phyloP scores from a whole-genome alignment of 73 alveolate species.

The Vitrella brassicaformis region DNA sequence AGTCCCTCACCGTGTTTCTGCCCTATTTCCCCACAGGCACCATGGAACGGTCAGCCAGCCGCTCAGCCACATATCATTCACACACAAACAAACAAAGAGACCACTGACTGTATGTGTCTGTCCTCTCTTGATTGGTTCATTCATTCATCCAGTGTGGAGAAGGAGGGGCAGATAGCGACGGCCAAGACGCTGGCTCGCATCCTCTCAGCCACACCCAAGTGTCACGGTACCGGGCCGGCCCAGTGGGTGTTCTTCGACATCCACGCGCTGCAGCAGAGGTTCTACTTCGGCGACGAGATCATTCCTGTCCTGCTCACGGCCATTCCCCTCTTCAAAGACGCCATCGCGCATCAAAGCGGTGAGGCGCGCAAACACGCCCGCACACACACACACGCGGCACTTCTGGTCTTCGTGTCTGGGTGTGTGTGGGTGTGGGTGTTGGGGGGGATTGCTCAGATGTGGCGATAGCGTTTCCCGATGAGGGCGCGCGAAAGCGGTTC shows the following conservation, averaged over 20 bases:
- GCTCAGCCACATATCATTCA: no score
- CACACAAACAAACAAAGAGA: no score
- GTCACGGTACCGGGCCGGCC: slow-evolving; percentile 21
- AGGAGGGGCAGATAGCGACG: slow-evolving; percentile 28
- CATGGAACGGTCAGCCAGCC: slow-evolving; percentile 9
- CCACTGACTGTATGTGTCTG: neutral
- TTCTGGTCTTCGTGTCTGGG: no score
- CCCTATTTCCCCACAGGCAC: slow-evolving; percentile 35
- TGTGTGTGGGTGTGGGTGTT: no score
- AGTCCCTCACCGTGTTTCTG: slow-evolving; percentile 19
- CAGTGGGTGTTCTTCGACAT: slow-evolving; percentile 23
- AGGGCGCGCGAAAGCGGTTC: slow-evolving; percentile 32
- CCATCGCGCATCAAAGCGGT: slow-evolving; percentile 14
- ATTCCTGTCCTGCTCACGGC: slow-evolving; percentile 31
- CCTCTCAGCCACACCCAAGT: slow-evolving; percentile 18
- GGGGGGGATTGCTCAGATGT: neutral
- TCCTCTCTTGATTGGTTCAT: neutral
- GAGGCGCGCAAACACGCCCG: slow-evolving; percentile 26
- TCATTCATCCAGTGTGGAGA: slow-evolving; percentile 9
- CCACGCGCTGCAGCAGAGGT: slow-evolving; percentile 20
- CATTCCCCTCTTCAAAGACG: slow-evolving; percentile 21
- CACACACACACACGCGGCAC: no score
- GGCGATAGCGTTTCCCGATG: slow-evolving; percentile 32
- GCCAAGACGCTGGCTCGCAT: slow-evolving; percentile 23
- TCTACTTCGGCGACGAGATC: slow-evolving; percentile 23